Evolutionary conservation across 805 yeast species (phyloP).

Genomic region (Pichia membranifaciens): DNA sequence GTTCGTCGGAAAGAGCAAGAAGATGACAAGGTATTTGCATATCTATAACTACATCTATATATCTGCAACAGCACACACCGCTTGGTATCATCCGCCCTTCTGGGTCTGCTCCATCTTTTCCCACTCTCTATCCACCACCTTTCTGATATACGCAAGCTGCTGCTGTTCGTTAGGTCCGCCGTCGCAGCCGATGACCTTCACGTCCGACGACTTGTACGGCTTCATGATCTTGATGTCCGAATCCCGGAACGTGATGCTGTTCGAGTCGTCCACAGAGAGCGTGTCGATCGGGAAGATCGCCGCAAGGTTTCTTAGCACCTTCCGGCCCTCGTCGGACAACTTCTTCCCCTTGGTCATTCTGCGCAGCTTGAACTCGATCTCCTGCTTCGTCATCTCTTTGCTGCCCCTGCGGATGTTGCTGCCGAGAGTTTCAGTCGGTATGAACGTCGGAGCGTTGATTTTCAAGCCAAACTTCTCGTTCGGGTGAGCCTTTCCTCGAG

Average conservation of each 20-base stretch:
- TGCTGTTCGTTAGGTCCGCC: conserved; percentile 20
- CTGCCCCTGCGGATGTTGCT: conserved; percentile 16
- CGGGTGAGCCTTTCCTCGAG: conserved; percentile 15
- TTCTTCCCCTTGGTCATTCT: conserved; percentile 20
- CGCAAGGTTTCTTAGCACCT: conserved; percentile 22
- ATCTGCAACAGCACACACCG: too few relatives aligned
- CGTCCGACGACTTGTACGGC: conserved; percentile 34
- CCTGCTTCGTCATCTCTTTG: conserved; percentile 17
- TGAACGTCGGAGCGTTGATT: conserved; percentile 19
- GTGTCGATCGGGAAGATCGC: conserved; percentile 29
- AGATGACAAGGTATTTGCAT: too few relatives aligned
- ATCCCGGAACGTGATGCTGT: conserved; percentile 34
- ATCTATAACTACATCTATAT: too few relatives aligned
- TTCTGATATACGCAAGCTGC: conserved; percentile 34
- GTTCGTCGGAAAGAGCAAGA: neutral
- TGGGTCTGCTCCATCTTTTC: conserved; percentile 36
- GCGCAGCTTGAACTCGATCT: conserved; percentile 21
- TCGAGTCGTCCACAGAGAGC: conserved; percentile 30
- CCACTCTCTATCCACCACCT: conserved; percentile 48
- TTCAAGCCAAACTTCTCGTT: conserved; percentile 21
- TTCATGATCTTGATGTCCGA: conserved; percentile 33
- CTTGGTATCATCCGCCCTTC: conserved; percentile 44
- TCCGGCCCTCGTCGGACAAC: conserved; percentile 26
- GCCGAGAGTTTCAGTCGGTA: conserved; percentile 18
- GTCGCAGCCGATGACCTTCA: conserved; percentile 22